phyloP scores from a whole-genome alignment of 2,329 filamentous ascomycete genomes.

The Westerdykella aurantiaca region DNA sequence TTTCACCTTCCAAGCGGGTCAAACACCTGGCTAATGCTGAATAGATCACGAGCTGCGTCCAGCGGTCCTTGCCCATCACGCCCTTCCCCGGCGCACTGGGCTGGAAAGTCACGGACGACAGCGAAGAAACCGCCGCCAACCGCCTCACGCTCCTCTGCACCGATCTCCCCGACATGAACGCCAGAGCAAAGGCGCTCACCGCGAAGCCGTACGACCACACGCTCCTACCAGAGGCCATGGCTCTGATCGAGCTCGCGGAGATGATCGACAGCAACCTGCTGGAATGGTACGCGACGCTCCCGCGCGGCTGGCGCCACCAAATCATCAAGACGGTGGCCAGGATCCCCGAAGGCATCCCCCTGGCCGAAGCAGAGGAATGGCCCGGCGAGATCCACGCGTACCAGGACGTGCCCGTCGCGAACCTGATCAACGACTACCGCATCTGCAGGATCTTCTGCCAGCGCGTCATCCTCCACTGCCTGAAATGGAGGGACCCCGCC shows the following conservation, averaged over 20 bases:
- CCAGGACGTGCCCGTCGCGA: constrained; percentile 35
- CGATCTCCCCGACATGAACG: constrained; percentile 34
- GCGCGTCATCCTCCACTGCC: constrained; percentile 34
- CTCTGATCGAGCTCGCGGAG: constrained; percentile 32
- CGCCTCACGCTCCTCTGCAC: constrained; percentile 38
- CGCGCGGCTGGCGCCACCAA: constrained; percentile 29
- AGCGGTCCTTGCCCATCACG: constrained; percentile 36
- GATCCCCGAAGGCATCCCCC: constrained; percentile 21
- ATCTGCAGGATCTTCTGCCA: constrained; percentile 39
- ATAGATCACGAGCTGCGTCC: constrained; percentile 38
- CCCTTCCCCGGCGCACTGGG: constrained; percentile 32
- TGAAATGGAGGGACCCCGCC: constrained; percentile 19
- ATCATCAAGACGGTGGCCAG: constrained; percentile 27
- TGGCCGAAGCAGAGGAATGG: constrained; percentile 27
- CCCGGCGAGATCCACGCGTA: constrained; percentile 38
- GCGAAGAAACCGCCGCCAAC: constrained; percentile 37
- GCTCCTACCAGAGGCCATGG: constrained; percentile 24
- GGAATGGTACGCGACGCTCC: constrained; percentile 34
- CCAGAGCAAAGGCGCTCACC: constrained; percentile 28
- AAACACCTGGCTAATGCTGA: background rate
- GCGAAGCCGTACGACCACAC: constrained; percentile 14
- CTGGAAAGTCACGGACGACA: constrained; percentile 31
- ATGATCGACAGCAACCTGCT: constrained; percentile 34
- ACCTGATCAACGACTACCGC: constrained; percentile 39
- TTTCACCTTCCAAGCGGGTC: background rate